Evolutionary conservation across 1,284 basidiomycete species (phyloP).

Genomic region (Malassezia pachydermatis): DNA sequence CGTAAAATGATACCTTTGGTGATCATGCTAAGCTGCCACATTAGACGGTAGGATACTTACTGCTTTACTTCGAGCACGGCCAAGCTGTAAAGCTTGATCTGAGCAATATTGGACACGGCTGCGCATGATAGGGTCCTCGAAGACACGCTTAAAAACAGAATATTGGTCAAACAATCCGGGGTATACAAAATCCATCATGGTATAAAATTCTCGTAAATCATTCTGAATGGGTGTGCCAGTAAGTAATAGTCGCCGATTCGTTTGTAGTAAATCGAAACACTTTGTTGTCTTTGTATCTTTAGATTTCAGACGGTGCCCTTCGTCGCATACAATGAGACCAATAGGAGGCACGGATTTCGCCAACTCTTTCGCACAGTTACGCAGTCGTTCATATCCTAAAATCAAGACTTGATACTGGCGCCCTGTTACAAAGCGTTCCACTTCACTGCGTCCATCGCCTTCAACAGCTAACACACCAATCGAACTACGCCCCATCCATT

Average conservation of each 20-base stretch:
- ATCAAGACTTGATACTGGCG: constrained; percentile 70
- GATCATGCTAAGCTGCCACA: constrained; percentile 57
- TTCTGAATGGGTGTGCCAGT: constrained; percentile 96
- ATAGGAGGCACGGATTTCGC: constrained; percentile 58
- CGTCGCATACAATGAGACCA: constrained; percentile 88
- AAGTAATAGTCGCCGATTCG: constrained; percentile 61
- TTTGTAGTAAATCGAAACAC: constrained; percentile 72
- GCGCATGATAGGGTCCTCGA: constrained; percentile 78
- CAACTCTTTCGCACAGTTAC: constrained; percentile 47
- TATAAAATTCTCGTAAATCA: constrained; percentile 85
- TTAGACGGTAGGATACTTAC: background rate
- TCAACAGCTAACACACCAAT: constrained; percentile 70
- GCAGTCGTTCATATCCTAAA: constrained; percentile 86
- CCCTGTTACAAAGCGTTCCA: constrained; percentile 32
- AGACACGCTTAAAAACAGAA: constrained; percentile 53
- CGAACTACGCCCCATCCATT: constrained; percentile 68
- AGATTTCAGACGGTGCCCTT: constrained; percentile 90
- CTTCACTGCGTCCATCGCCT: constrained; percentile 50
- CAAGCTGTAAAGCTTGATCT: constrained; percentile 62
- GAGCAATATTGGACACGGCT: constrained; percentile 70
- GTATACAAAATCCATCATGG: constrained; percentile 93
- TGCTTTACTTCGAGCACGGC: constrained; percentile 53
- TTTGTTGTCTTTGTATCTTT: constrained; percentile 79
- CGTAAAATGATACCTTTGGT: constrained; percentile 80
- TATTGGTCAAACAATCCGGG: constrained; percentile 63